Conservation (phyloP, 2,329 filamentous ascomycete species). For the Diaporthe velutina region DNA sequence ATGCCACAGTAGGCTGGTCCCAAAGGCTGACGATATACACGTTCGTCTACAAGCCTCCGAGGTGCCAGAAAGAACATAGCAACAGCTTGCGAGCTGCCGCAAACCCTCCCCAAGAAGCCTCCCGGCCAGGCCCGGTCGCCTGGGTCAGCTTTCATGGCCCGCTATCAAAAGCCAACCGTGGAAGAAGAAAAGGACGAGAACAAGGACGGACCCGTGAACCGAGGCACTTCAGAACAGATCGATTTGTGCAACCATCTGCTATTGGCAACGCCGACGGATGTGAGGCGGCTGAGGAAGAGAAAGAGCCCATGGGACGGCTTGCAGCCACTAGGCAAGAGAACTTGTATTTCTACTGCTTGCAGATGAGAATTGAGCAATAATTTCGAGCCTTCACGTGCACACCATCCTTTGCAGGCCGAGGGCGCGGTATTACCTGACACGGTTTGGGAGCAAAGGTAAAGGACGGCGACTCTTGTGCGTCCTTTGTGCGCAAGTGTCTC, state of each 20-base stretch:
- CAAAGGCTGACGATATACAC: constrained; percentile 32
- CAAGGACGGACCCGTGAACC: neutral
- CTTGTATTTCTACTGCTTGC: constrained; percentile 23
- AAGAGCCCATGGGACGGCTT: constrained; percentile 32
- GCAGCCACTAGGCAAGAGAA: constrained; percentile 33
- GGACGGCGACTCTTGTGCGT: neutral
- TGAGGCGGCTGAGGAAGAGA: constrained; percentile 34
- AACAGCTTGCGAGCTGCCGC: neutral
- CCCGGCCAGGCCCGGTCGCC: neutral
- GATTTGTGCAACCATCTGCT: neutral
- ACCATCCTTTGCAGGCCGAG: neutral
- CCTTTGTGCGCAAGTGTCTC: neutral
- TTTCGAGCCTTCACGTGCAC: neutral
- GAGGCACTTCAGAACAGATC: neutral
- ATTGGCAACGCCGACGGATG: neutral
- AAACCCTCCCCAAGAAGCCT: neutral
- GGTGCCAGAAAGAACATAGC: neutral
- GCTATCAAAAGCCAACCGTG: constrained; percentile 37
- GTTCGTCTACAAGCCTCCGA: constrained; percentile 21
- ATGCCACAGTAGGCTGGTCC: neutral
- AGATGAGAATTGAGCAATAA: constrained; percentile 15
- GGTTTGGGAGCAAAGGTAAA: neutral
- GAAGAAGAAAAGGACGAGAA: constrained; percentile 35
- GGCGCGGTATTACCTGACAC: neutral
- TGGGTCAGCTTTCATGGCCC: constrained; percentile 26